phyloP scores from a whole-genome alignment of 768 basidiomycete genomes.

The Pholiota conissans region DNA sequence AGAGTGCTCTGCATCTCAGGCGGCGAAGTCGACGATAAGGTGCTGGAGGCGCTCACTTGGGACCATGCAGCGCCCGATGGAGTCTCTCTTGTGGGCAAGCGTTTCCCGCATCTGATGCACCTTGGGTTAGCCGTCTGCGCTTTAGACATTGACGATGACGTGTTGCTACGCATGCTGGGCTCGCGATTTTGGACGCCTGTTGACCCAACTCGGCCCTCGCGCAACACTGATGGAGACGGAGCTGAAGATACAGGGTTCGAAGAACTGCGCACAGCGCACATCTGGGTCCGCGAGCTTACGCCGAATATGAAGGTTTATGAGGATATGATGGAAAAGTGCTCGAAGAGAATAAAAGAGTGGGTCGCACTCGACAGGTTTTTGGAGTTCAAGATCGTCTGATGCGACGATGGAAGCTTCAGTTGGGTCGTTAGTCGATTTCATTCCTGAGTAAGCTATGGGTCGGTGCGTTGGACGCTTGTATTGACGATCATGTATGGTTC shows the following conservation, averaged over 20 bases:
- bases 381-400: too few relatives aligned
- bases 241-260: neutral
- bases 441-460: too few relatives aligned
- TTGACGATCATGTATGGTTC: too few relatives aligned
- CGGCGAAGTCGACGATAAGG: constrained; percentile 5
- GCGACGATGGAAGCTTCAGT: too few relatives aligned
- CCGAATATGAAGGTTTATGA: too few relatives aligned
- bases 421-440: too few relatives aligned
- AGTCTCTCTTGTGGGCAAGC: neutral
- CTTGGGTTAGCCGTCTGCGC: constrained; percentile 7
- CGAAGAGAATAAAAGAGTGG: too few relatives aligned
- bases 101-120: constrained; percentile 10
- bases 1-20: constrained; percentile 6
- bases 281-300: constrained; percentile 7
- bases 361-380: too few relatives aligned
- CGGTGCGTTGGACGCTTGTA: too few relatives aligned
- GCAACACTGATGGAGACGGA: too few relatives aligned
- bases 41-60: constrained; percentile 9
- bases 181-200: constrained; percentile 17
- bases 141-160: constrained; percentile 5
- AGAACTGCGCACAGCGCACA: constrained; percentile 3
- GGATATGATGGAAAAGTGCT: too few relatives aligned
- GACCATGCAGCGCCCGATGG: neutral
- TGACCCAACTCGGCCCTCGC: neutral
- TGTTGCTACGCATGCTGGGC: constrained; percentile 15